phyloP scores from a whole-genome alignment of 148 eudicot species.

The Chenopodium quinoa region DNA sequence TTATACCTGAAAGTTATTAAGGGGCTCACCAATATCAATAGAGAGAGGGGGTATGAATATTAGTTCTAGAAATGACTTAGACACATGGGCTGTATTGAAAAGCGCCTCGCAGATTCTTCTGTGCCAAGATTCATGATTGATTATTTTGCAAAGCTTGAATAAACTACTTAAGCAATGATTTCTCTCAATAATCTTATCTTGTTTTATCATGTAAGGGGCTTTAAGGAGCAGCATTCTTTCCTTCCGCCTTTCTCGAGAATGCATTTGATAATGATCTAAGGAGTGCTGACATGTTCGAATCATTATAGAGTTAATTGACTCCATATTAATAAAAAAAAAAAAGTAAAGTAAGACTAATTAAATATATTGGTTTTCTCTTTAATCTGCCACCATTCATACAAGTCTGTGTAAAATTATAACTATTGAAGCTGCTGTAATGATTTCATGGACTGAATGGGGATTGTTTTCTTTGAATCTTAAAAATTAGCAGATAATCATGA shows the following conservation, averaged over 20 bases:
- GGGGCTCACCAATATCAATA: slow-evolving; percentile 31
- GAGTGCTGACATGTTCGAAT: slow-evolving; percentile 12
- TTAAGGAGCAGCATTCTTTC: slow-evolving; percentile 2
- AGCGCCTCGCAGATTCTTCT: slow-evolving; percentile 16
- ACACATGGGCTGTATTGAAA: slow-evolving; percentile 37
- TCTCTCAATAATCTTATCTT: slow-evolving; percentile 19
- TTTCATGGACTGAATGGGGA: slow-evolving; percentile 21
- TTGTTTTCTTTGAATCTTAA: slow-evolving; percentile 23
- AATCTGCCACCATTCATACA: slow-evolving; percentile 6
- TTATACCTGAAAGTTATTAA: slow-evolving; percentile 20
- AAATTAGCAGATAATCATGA: slow-evolving; percentile 14
- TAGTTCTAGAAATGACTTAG: slow-evolving; percentile 30
- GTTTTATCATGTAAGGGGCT: slow-evolving; percentile 13
- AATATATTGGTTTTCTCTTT: slow-evolving; percentile 10
- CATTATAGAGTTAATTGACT: neutral
- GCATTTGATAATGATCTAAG: slow-evolving; percentile 6
- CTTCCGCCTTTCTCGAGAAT: slow-evolving; percentile 14
- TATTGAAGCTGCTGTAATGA: slow-evolving; percentile 27
- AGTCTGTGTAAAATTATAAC: slow-evolving; percentile 14
- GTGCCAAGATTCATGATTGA: slow-evolving; percentile 26
- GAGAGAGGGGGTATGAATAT: slow-evolving; percentile 29
- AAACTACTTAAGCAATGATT: slow-evolving; percentile 24
- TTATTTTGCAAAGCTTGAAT: slow-evolving; percentile 29
- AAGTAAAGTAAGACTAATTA: slow-evolving; percentile 2
- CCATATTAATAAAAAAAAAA: neutral